Conservation (phyloP, 2,329 filamentous ascomycete genomes). For the Esteya vermicola region DNA sequence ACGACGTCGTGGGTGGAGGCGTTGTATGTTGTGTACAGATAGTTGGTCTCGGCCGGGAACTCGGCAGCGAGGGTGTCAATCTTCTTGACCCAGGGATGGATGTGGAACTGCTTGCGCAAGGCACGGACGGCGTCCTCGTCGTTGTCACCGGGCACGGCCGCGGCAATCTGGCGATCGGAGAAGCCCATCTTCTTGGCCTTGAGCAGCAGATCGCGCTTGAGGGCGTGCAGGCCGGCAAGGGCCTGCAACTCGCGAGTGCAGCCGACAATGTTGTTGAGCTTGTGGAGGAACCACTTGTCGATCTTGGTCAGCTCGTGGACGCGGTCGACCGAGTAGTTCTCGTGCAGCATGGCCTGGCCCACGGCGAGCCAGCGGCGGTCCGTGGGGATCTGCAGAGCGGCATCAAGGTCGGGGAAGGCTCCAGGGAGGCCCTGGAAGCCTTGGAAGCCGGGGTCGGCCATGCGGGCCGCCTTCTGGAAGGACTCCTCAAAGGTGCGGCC, state of each 20-base stretch:
- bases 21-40: conserved; percentile 96
- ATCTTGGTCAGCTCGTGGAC: conserved; percentile 95
- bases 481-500: conserved; percentile 97
- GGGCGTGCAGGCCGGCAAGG: conserved; percentile 64
- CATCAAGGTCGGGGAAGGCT: conserved; percentile 87
- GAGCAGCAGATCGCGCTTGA: conserved; percentile 78
- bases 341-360: conserved; percentile 94
- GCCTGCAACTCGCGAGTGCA: conserved; percentile 75
- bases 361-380: conserved; percentile 96
- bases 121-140: conserved; percentile 85
- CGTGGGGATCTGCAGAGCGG: conserved; percentile 79
- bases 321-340: conserved; percentile 84
- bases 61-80: conserved; percentile 96
- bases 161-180: conserved; percentile 88
- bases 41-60: conserved; percentile 90
- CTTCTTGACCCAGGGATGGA: conserved; percentile 93
- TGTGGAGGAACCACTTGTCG: conserved; percentile 98
- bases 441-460: conserved; percentile 83
- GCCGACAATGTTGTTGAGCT: conserved; percentile 93
- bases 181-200: conserved; percentile 97
- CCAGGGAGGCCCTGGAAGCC: conserved; percentile 94
- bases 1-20: conserved; percentile 84
- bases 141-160: conserved; percentile 67
- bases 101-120: conserved; percentile 69
- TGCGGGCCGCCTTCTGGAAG: conserved; percentile 96